Percentiles rank a stretch among this genome's conserved stretches.
phyloP scores from a whole-genome alignment of 108 stramenopile genomes.

The Parietichytrium sp. region DNA sequence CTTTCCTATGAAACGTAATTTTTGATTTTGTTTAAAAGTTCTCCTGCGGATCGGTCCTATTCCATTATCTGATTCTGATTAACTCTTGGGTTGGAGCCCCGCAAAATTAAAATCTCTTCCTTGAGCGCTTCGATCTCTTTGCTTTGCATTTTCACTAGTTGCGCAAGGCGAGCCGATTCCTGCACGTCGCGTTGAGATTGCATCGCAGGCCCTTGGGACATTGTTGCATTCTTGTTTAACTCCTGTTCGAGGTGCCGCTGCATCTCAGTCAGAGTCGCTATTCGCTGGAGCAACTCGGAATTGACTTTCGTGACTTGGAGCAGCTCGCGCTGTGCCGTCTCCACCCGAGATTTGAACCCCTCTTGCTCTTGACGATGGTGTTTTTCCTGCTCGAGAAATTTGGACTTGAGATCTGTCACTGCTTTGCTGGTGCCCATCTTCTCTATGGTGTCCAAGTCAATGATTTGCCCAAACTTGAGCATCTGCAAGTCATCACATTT shows the following conservation, averaged over 20 bases:
- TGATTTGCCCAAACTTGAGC: constrained; percentile 68
- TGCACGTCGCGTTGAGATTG: constrained; percentile 29
- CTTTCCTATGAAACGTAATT: too few relatives aligned
- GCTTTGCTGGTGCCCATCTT: constrained; percentile 31
- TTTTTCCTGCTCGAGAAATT: constrained; percentile 29
- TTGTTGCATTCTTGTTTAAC: constrained; percentile 41
- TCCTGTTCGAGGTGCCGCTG: constrained; percentile 49
- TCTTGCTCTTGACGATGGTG: constrained; percentile 42
- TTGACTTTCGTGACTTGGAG: constrained; percentile 47
- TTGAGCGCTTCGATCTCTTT: constrained; percentile 49
- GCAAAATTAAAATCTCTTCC: constrained; percentile 46
- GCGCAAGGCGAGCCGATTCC: constrained; percentile 45
- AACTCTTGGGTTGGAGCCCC: constrained; percentile 48
- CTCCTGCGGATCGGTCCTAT: too few relatives aligned
- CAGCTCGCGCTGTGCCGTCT: constrained; percentile 33
- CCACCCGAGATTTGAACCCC: not conserved
- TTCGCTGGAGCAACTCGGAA: constrained; percentile 48
- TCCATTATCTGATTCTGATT: constrained; percentile 39
- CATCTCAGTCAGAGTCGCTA: constrained; percentile 50
- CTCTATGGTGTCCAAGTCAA: constrained; percentile 63
- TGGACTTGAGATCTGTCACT: not conserved
- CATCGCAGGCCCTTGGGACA: not conserved
- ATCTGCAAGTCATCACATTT: constrained; percentile 59
- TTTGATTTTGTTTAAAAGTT: too few relatives aligned
- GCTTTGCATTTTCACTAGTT: constrained; percentile 48